Evolutionary conservation across 1,284 basidiomycete species (phyloP).

Genomic region (Sanghuangporus weigelae): DNA sequence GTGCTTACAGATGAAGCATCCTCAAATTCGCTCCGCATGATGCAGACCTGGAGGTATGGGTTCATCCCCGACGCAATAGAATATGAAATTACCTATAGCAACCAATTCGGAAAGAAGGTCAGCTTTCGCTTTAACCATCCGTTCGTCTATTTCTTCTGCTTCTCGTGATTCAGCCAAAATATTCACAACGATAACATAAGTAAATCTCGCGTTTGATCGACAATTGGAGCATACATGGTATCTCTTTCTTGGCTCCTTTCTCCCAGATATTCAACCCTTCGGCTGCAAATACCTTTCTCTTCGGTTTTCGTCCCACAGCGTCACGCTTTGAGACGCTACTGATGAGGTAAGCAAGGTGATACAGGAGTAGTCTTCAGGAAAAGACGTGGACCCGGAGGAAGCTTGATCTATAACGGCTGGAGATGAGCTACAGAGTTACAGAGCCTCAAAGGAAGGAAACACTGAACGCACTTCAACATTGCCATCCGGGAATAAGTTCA

Average conservation of each 20-base stretch:
- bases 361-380: slow-evolving; percentile 56
- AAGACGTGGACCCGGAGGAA: slow-evolving; percentile 37
- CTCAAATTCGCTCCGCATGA: slow-evolving; percentile 62
- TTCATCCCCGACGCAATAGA: not conserved
- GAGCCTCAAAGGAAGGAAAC: not conserved
- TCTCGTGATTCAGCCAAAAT: slow-evolving; percentile 49
- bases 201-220: not conserved
- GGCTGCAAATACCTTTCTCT: slow-evolving; percentile 58
- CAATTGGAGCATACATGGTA: slow-evolving; percentile 13
- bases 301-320: slow-evolving; percentile 64
- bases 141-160: slow-evolving; percentile 41
- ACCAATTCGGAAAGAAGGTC: slow-evolving; percentile 65
- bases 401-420: slow-evolving; percentile 33
- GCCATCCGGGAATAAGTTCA: slow-evolving; percentile 44
- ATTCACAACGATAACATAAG: slow-evolving; percentile 27
- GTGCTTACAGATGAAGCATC: slow-evolving; percentile 37
- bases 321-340: slow-evolving; percentile 64
- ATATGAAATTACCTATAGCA: slow-evolving; percentile 46
- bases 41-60: slow-evolving; percentile 41
- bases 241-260: slow-evolving; percentile 37
- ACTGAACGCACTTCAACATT: slow-evolving; percentile 42
- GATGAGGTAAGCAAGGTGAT: slow-evolving; percentile 58
- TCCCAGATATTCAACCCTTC: slow-evolving; percentile 56
- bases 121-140: slow-evolving; percentile 57
- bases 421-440: not conserved